Evolutionary conservation across 148 eudicot species (phyloP).

Genomic region (Linanthus parryae): DNA sequence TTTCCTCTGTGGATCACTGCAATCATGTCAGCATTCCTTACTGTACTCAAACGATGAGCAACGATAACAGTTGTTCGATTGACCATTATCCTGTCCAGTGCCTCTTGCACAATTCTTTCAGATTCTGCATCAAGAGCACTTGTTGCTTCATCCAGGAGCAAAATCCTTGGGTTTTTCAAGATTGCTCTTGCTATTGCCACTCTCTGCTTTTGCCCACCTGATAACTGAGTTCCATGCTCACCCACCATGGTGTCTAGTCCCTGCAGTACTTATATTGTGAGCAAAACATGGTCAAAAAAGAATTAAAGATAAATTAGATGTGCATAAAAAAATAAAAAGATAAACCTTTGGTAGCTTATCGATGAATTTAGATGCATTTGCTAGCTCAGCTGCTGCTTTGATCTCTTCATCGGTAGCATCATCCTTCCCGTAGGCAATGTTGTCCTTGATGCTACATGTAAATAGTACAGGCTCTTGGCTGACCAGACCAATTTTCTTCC

Average conservation of each 20-base stretch:
- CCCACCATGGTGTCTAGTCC: slow-evolving; percentile 83
- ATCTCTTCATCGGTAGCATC: slow-evolving; percentile 49
- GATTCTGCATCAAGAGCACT: slow-evolving; percentile 92
- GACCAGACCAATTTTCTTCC: slow-evolving; percentile 54
- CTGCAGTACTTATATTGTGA: slow-evolving; percentile 13
- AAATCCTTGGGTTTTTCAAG: slow-evolving; percentile 65
- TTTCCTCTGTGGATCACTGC: slow-evolving; percentile 75
- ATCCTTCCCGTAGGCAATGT: slow-evolving; percentile 57
- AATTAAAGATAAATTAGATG: neutral
- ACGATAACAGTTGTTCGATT: slow-evolving; percentile 73
- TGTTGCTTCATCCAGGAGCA: slow-evolving; percentile 87
- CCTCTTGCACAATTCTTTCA: slow-evolving; percentile 78
- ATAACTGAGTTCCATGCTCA: slow-evolving; percentile 78
- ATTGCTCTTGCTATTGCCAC: slow-evolving; percentile 88
- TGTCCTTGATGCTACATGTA: slow-evolving; percentile 52
- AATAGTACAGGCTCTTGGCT: slow-evolving; percentile 70
- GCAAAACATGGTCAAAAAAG: neutral
- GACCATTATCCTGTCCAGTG: slow-evolving; percentile 70
- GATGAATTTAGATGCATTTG: slow-evolving; percentile 63
- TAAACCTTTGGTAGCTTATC: slow-evolving; percentile 53
- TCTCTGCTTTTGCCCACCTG: slow-evolving; percentile 94
- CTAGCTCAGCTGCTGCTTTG: slow-evolving; percentile 46
- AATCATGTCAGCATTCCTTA: slow-evolving; percentile 71
- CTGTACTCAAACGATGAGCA: slow-evolving; percentile 80
- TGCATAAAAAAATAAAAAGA: neutral